Conservation (phyloP, 2,329 filamentous ascomycete genomes). For the Penicillium thymicola region DNA sequence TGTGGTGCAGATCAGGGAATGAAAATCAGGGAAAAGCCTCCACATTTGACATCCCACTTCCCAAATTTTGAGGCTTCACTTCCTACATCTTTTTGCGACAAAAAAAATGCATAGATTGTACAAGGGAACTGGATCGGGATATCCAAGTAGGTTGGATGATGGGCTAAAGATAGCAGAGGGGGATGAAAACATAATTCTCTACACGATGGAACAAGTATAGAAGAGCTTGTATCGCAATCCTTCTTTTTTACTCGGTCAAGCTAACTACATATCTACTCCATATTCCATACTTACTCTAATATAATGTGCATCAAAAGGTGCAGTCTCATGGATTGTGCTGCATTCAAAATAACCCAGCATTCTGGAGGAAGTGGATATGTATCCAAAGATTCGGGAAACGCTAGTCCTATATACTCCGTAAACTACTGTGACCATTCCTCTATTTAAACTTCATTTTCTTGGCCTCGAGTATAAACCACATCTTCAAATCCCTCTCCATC, state of each 20-base stretch:
- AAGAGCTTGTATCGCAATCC: background rate
- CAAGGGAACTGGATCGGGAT: accelerated
- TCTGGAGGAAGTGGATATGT: background rate
- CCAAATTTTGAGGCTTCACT: background rate
- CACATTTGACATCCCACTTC: background rate
- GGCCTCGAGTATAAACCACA: background rate
- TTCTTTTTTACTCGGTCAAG: background rate
- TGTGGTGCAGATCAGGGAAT: constrained; percentile 1
- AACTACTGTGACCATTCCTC: background rate
- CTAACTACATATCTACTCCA: background rate
- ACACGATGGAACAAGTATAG: no score
- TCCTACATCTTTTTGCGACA: background rate
- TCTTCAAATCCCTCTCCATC: background rate
- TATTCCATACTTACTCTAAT: background rate
- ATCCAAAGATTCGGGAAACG: background rate
- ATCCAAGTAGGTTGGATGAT: no score
- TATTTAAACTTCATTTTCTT: background rate
- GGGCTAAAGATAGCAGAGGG: background rate
- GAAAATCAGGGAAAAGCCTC: constrained; percentile 3
- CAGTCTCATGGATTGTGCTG: background rate
- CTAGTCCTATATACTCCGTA: background rate
- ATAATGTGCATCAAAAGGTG: background rate
- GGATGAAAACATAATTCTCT: no score
- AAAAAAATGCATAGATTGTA: no score
- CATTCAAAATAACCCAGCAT: background rate